phyloP scores from a whole-genome alignment of 768 basidiomycete species.

The Coprinopsis strossmayeri region DNA sequence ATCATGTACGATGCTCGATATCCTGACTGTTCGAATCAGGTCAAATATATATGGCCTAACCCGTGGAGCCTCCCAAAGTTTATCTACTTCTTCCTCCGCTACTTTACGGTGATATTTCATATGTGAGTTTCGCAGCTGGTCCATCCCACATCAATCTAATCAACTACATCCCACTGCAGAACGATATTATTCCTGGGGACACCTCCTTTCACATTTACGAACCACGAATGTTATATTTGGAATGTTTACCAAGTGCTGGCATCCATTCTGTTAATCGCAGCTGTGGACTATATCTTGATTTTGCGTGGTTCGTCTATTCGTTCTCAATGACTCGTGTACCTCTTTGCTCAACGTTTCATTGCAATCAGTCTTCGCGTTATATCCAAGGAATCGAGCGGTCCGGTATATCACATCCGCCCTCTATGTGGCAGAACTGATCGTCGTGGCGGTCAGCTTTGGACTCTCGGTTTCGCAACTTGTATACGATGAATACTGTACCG shows the following conservation, averaged over 20 bases:
- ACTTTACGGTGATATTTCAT: conserved; percentile 30
- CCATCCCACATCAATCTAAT: background rate
- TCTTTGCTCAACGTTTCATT: conserved; percentile 18
- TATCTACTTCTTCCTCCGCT: conserved; percentile 31
- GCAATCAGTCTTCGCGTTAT: conserved; percentile 34
- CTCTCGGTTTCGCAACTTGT: conserved; percentile 24
- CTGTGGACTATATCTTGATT: conserved; percentile 33
- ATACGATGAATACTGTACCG: conserved; percentile 28
- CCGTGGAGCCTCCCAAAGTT: conserved; percentile 30
- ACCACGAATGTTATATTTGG: conserved; percentile 36
- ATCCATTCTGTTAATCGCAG: conserved; percentile 20
- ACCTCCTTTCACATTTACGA: conserved; percentile 21
- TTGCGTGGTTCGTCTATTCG: conserved; percentile 23
- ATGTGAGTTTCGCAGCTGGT: conserved; percentile 20
- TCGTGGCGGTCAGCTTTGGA: conserved; percentile 23
- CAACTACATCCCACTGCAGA: conserved; percentile 12
- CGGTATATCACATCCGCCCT: conserved; percentile 18
- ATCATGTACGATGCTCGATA: background rate
- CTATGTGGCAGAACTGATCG: conserved; percentile 24
- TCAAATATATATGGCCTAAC: conserved; percentile 33
- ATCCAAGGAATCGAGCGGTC: conserved; percentile 26
- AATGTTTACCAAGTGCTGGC: conserved; percentile 34
- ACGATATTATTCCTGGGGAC: conserved; percentile 29
- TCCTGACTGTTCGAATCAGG: conserved; percentile 16
- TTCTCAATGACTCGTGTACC: background rate